A percentile compares a stretch with the other conserved stretches of the same genome.
These are phyloP conservation scores for Oxyria digyna DNA, from an alignment of 148 eudicot species.

Conservation along the genomic window DNA sequence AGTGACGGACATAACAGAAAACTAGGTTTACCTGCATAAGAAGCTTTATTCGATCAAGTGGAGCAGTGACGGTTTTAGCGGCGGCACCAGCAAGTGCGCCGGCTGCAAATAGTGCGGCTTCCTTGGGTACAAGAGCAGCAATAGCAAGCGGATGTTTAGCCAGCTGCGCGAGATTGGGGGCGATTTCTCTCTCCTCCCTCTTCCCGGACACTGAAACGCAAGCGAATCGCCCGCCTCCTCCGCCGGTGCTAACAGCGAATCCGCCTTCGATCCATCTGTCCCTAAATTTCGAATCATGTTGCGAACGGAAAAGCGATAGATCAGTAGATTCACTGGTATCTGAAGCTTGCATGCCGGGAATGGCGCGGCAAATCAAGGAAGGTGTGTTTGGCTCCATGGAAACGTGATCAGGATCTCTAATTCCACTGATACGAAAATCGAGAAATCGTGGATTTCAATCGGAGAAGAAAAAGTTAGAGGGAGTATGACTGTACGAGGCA, in stretches of 20 bases:
- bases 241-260: not conserved
- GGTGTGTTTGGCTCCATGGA: slow-evolving; percentile 12
- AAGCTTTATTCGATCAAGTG: slow-evolving; percentile 87
- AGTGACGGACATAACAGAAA: not conserved
- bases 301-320: slow-evolving; percentile 8
- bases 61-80: slow-evolving; percentile 77
- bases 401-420: not conserved
- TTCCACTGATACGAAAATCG: not conserved
- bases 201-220: slow-evolving; percentile 28
- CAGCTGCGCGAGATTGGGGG: slow-evolving; percentile 44
- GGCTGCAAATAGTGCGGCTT: slow-evolving; percentile 61
- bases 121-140: slow-evolving; percentile 53
- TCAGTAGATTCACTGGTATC: slow-evolving; percentile 12
- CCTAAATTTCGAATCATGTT: slow-evolving; percentile 10
- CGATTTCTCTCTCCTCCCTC: slow-evolving; percentile 29
- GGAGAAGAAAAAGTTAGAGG: not conserved
- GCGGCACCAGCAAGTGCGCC: slow-evolving; percentile 87
- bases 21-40: slow-evolving; percentile 61
- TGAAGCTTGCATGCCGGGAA: slow-evolving; percentile 31
- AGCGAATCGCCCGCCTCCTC: slow-evolving; percentile 22
- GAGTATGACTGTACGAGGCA: not conserved
- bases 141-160: slow-evolving; percentile 54
- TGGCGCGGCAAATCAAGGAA: slow-evolving; percentile 18
- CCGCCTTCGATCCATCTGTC: slow-evolving; percentile 11
- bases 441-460: not conserved